Conservation (phyloP, 164 flowering plant genomes). For the Chimonanthus praecox region DNA sequence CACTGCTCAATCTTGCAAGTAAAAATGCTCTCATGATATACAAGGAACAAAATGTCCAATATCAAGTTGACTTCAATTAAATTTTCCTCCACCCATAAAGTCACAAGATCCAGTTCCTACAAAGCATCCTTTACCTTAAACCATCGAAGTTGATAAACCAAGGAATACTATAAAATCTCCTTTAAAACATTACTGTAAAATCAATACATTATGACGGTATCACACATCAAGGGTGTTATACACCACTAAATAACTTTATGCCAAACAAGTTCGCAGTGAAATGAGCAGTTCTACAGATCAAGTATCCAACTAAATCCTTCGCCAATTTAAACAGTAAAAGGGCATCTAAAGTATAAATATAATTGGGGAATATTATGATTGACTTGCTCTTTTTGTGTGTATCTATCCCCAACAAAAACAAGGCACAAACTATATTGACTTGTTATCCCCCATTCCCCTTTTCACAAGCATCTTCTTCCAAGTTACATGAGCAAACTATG, state of each 20-base stretch:
- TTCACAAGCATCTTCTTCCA: too few species aligned
- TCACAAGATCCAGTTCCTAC: conserved; percentile 77
- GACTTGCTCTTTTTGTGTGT: too few species aligned
- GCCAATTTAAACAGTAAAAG: too few species aligned
- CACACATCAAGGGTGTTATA: background rate
- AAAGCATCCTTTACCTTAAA: background rate
- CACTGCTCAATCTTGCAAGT: conserved; percentile 61
- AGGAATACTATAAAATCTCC: background rate
- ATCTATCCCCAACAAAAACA: too few species aligned
- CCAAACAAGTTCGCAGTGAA: background rate
- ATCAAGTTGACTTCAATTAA: conserved; percentile 74
- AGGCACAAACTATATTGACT: too few species aligned
- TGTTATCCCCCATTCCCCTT: too few species aligned
- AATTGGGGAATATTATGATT: too few species aligned
- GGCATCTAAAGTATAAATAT: too few species aligned
- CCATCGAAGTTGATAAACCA: background rate
- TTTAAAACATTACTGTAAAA: background rate
- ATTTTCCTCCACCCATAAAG: conserved; percentile 91
- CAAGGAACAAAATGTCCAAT: conserved; percentile 80
- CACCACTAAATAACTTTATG: background rate
- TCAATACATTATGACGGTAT: background rate
- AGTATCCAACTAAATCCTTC: too few species aligned
- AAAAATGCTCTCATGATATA: conserved; percentile 74
- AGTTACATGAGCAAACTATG: too few species aligned
- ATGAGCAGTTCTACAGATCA: too few species aligned